Conservation (phyloP, 106 monocot species). For the Allium cepa region DNA sequence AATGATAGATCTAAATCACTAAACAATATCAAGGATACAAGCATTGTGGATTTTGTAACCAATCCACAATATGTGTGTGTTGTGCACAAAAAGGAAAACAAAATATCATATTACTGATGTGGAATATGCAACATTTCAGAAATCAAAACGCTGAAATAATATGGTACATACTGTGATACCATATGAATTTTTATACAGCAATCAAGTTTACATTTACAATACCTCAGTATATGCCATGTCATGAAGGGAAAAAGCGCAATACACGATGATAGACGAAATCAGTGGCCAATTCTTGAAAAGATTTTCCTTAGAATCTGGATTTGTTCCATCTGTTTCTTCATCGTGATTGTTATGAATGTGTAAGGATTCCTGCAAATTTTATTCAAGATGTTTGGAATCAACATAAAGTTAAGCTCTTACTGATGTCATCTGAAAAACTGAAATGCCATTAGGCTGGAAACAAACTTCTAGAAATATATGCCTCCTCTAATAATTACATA, state of each 20-base stretch:
- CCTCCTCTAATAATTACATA: too few relatives aligned
- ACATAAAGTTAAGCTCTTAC: too few relatives aligned
- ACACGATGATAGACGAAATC: slow-evolving; percentile 59
- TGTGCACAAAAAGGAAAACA: not conserved
- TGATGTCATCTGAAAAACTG: too few relatives aligned
- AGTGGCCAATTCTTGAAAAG: slow-evolving; percentile 64
- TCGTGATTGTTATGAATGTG: slow-evolving; percentile 30
- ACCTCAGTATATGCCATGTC: slow-evolving; percentile 81
- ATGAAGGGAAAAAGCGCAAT: slow-evolving; percentile 67
- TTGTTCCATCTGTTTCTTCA: slow-evolving; percentile 4
- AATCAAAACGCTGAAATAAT: not conserved
- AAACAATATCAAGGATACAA: not conserved
- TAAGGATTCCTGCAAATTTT: slow-evolving; percentile 32
- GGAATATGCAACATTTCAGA: not conserved
- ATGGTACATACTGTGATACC: not conserved
- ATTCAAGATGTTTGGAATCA: not conserved
- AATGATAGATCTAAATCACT: not conserved
- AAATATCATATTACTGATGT: not conserved
- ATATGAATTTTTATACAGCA: not conserved
- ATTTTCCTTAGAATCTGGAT: slow-evolving; percentile 13
- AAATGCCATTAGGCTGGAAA: too few relatives aligned
- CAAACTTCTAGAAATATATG: too few relatives aligned
- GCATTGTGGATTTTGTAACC: not conserved
- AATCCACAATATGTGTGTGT: not conserved
- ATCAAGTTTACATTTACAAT: slow-evolving; percentile 2